phyloP scores from a whole-genome alignment of 345 rosid genomes.

The Laguncularia racemosa region DNA sequence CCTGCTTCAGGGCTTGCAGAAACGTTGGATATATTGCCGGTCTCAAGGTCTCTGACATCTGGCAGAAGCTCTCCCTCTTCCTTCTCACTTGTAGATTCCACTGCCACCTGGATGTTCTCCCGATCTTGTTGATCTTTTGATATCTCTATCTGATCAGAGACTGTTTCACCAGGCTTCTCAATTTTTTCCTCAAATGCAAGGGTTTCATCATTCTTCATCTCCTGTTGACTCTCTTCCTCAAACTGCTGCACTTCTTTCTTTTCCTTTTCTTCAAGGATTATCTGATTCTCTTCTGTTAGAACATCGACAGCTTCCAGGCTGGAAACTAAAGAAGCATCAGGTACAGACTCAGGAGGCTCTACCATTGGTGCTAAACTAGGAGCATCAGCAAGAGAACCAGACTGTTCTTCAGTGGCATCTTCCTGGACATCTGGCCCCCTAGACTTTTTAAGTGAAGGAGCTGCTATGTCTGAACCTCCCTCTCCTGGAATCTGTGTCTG shows the following conservation, averaged over 20 bases:
- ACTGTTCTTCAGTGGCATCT: constrained; percentile 34
- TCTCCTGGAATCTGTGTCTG: constrained; percentile 36
- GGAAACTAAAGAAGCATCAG: constrained; percentile 24
- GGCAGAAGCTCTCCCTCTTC: constrained; percentile 85
- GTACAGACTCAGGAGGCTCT: constrained; percentile 36
- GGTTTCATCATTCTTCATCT: constrained; percentile 19
- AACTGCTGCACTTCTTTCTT: constrained; percentile 6
- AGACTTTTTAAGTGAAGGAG: constrained; percentile 51
- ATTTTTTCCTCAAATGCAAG: constrained; percentile 34
- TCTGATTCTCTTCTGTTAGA: constrained; percentile 60
- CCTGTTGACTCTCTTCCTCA: constrained; percentile 5
- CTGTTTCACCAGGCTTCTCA: constrained; percentile 43
- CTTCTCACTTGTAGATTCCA: constrained; percentile 32
- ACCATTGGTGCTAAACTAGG: constrained; percentile 27
- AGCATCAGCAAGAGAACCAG: constrained; percentile 27
- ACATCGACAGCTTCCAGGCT: constrained; percentile 36
- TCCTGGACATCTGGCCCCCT: constrained; percentile 41
- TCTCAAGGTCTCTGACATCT: constrained; percentile 60
- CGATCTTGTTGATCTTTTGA: constrained; percentile 35
- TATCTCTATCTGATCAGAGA: constrained; percentile 32
- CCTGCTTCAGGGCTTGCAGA: constrained; percentile 46
- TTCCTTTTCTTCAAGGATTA: constrained; percentile 31
- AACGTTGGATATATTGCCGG: constrained; percentile 26
- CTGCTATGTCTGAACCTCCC: constrained; percentile 26
- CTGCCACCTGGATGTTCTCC: background rate